A percentile compares a stretch with the other conserved stretches of the same genome.
Conservation (phyloP, 306 rosid species). For the Mucuna pruriens region DNA sequence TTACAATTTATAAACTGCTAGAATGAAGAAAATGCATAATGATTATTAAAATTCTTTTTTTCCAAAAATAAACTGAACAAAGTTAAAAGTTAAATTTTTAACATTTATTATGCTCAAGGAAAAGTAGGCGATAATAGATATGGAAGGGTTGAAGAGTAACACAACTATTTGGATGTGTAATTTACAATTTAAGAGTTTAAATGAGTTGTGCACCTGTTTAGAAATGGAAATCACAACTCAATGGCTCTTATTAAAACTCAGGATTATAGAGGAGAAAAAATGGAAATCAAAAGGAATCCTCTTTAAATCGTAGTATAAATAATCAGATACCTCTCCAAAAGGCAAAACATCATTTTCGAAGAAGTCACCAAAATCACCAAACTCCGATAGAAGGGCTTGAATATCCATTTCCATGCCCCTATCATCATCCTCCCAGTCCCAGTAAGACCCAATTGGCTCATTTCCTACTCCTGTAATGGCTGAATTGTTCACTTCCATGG, state of each 20-base stretch:
- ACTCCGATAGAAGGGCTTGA: slow-evolving; percentile 81
- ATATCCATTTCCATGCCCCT: slow-evolving; percentile 80
- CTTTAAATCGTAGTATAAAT: background rate
- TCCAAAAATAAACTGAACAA: slow-evolving; percentile 5
- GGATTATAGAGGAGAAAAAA: slow-evolving; percentile 7
- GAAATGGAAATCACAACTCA: slow-evolving; percentile 20
- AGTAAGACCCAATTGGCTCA: slow-evolving; percentile 74
- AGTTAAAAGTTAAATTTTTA: slow-evolving; percentile 10
- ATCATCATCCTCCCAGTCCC: slow-evolving; percentile 97
- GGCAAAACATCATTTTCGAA: slow-evolving; percentile 84
- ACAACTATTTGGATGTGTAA: slow-evolving; percentile 26
- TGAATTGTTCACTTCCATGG: slow-evolving; percentile 75
- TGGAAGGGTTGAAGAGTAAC: slow-evolving; percentile 27
- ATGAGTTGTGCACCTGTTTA: background rate
- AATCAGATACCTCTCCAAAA: slow-evolving; percentile 88
- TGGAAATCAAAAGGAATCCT: slow-evolving; percentile 27
- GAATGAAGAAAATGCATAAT: slow-evolving; percentile 23
- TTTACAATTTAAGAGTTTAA: slow-evolving; percentile 18
- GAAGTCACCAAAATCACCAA: slow-evolving; percentile 97
- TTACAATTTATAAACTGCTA: slow-evolving; percentile 2
- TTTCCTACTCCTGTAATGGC: slow-evolving; percentile 68
- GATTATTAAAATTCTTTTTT: background rate
- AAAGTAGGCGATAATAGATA: slow-evolving; percentile 2
- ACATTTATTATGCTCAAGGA: slow-evolving; percentile 15
- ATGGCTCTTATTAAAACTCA: background rate